Evolutionary conservation across 1,284 basidiomycete species (phyloP).

Genomic region (Microbotryum lychnidis-dioicae): DNA sequence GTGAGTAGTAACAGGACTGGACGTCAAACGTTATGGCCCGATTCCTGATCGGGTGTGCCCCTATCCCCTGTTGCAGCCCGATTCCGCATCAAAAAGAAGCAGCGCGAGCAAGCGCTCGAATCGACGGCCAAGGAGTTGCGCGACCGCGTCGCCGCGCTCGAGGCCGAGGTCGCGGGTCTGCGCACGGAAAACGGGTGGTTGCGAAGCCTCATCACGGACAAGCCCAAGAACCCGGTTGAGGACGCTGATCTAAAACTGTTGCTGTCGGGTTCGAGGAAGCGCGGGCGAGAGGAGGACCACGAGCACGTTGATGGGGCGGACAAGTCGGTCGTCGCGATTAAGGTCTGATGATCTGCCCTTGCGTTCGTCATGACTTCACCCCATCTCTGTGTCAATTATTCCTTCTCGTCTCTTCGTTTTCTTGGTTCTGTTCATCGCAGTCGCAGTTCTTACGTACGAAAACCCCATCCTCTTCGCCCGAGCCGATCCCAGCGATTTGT

Average conservation of each 20-base stretch:
- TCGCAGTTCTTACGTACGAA: not conserved
- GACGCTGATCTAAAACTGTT: not conserved
- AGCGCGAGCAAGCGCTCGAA: constrained; percentile 88
- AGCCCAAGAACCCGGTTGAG: constrained; percentile 5
- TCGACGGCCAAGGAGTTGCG: constrained; percentile 83
- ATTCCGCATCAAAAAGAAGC: constrained; percentile 98
- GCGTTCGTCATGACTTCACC: not conserved
- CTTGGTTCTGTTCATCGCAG: not conserved
- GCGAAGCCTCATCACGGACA: constrained; percentile 75
- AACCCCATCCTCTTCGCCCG: not conserved
- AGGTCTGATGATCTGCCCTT: not conserved
- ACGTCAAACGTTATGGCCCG: too few species aligned
- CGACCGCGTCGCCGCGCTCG: constrained; percentile 66
- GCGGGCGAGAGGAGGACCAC: constrained; percentile 17
- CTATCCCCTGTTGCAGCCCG: constrained; percentile 52
- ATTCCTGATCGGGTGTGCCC: too few species aligned
- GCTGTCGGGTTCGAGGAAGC: constrained; percentile 15
- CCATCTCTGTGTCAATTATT: not conserved
- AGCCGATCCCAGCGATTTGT: not conserved
- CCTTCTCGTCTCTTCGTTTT: not conserved
- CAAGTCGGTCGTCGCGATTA: constrained; percentile 11
- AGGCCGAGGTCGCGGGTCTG: constrained; percentile 82
- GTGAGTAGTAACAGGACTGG: constrained; percentile 15
- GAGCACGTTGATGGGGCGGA: not conserved
- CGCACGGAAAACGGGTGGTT: constrained; percentile 91